These are phyloP conservation scores for Entamoeba invadens DNA, from an alignment of 208 protist species.

Conservation along the genomic window DNA sequence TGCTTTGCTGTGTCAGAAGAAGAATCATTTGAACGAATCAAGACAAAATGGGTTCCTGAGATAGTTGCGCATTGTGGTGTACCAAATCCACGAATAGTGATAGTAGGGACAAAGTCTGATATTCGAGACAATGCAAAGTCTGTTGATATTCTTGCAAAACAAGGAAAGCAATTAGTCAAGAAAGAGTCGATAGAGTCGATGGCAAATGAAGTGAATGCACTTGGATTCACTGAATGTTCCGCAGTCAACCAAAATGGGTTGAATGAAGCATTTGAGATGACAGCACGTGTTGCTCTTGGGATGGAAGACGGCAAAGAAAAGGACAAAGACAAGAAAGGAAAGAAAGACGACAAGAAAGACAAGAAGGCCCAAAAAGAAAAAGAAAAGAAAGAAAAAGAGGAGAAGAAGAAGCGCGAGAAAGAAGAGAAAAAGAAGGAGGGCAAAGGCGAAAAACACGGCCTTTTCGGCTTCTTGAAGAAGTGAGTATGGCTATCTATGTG, in stretches of 20 bases:
- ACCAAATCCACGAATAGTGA: slow-evolving; percentile 31
- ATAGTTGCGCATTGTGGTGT: slow-evolving; percentile 8
- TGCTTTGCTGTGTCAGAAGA: slow-evolving; percentile 55
- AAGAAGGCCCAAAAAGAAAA: too few species aligned
- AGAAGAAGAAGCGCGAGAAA: too few species aligned
- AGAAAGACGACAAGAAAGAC: too few species aligned
- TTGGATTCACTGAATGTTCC: neutral
- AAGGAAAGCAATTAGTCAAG: neutral
- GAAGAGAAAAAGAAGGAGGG: too few species aligned
- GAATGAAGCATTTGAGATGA: neutral
- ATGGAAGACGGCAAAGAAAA: too few species aligned
- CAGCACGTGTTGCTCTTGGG: too few species aligned
- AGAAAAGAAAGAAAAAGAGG: too few species aligned
- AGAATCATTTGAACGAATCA: slow-evolving; percentile 52
- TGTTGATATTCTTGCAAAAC: neutral
- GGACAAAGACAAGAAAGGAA: too few species aligned
- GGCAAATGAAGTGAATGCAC: neutral
- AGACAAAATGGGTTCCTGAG: slow-evolving; percentile 37
- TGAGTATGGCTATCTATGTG: too few species aligned
- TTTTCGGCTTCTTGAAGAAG: too few species aligned
- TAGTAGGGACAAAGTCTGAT: slow-evolving; percentile 49
- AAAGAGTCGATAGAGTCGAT: neutral
- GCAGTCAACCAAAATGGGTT: neutral
- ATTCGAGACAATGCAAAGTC: slow-evolving; percentile 24
- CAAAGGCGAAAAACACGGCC: too few species aligned